These are phyloP conservation scores for Rhynchospora breviuscula DNA, from an alignment of 176 grass and related monocot species.

Conservation along the genomic window DNA sequence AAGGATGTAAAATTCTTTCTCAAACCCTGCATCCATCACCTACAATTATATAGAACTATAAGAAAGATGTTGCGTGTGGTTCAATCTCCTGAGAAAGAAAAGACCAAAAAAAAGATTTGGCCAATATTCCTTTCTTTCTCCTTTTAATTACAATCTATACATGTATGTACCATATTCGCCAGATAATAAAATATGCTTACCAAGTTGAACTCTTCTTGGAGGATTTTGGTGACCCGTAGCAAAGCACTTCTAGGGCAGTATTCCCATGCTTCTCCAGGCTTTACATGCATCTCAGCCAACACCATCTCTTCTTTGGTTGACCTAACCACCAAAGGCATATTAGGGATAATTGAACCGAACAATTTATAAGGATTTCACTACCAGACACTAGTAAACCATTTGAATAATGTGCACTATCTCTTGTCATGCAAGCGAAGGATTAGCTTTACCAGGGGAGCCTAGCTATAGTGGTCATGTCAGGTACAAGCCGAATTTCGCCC, in stretches of 20 bases:
- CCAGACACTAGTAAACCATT: not conserved
- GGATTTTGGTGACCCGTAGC: conserved; percentile 56
- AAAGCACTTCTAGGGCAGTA: conserved; percentile 86
- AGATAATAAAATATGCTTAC: conserved; percentile 35
- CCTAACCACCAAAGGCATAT: conserved; percentile 37
- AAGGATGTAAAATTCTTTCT: conserved; percentile 90
- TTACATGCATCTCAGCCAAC: conserved; percentile 85
- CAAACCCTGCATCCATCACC: conserved; percentile 87
- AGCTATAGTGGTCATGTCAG: conserved; percentile 72
- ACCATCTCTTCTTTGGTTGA: conserved; percentile 86
- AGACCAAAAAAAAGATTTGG: not conserved
- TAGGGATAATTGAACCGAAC: not conserved
- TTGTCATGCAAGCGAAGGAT: conserved; percentile 13
- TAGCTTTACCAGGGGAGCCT: conserved; percentile 77
- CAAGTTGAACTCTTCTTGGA: conserved; percentile 80
- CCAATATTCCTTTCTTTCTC: not conserved
- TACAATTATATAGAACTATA: conserved; percentile 30
- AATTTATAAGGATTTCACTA: not conserved
- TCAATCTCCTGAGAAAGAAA: not conserved
- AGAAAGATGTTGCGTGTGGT: conserved; percentile 2
- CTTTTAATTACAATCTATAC: not conserved
- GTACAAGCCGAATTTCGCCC: conserved; percentile 78
- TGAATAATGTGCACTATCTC: not conserved
- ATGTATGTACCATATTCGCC: not conserved
- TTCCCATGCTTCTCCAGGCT: conserved; percentile 77